These are phyloP conservation scores for Claviceps humidiphila DNA, from an alignment of 2,329 filamentous ascomycete species.

Conservation along the genomic window DNA sequence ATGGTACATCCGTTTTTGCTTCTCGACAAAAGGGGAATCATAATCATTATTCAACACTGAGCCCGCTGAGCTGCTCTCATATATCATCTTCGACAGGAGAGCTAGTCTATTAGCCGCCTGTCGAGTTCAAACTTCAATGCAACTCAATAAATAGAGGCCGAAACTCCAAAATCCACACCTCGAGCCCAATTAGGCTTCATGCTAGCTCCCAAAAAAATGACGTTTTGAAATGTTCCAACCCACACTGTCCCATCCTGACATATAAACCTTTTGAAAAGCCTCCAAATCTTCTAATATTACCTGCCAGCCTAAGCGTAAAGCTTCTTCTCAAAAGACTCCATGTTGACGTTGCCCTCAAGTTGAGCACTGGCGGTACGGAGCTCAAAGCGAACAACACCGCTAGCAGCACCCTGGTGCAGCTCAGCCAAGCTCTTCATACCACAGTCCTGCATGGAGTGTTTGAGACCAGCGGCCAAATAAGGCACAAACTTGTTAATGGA, in stretches of 20 bases:
- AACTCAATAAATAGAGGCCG: conserved; percentile 1
- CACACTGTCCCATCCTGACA: background rate
- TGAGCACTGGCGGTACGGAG: conserved; percentile 87
- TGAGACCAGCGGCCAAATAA: conserved; percentile 87
- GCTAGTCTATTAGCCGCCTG: conserved; percentile 3
- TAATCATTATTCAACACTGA: background rate
- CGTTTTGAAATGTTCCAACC: background rate
- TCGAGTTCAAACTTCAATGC: conserved; percentile 1
- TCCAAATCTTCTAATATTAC: background rate
- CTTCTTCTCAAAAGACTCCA: conserved; percentile 99
- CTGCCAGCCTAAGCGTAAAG: conserved; percentile 61
- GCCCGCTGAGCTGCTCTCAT: background rate
- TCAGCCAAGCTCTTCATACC: conserved; percentile 68
- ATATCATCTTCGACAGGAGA: background rate
- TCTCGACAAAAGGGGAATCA: background rate
- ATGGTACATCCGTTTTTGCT: background rate
- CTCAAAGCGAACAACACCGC: conserved; percentile 79
- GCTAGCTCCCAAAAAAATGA: background rate
- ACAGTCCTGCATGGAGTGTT: conserved; percentile 95
- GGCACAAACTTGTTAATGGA: conserved; percentile 92
- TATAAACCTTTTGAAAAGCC: background rate
- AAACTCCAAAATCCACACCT: conserved; percentile 2
- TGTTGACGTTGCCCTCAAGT: conserved; percentile 93
- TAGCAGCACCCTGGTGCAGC: conserved; percentile 61
- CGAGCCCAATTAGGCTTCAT: background rate